Evolutionary conservation across 2,329 filamentous ascomycete species (phyloP), one percentile per base, ranked within the genome.

Genomic region (Penicillium sp.): DNA sequence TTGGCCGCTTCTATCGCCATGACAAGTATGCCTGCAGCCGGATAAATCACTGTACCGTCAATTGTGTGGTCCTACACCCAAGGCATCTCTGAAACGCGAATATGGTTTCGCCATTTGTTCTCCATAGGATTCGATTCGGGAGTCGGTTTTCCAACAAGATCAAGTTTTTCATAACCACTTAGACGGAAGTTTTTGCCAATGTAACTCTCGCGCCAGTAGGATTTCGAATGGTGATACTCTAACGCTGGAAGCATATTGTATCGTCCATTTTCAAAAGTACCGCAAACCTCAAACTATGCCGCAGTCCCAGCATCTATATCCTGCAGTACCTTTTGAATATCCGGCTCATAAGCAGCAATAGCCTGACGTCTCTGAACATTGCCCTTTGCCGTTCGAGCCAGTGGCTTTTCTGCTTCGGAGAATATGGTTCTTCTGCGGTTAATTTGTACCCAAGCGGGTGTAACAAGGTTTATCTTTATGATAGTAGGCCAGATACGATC

Each of bases 1-100:
- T 48, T 53, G 4, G 63, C 23, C 11, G 66, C 60, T 46, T 72
- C 69, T 0, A 68, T 56, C 1, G 66, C 68, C 35, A 66, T 66
- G 1, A 59, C 61, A 4, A 70, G 48, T 33, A 66, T 71, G 1
- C 64, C 70, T 9, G 68, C 65, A 3, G 63, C 68, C 2, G 70
- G 70, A 28, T 68, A 70, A 7, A 71, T 60, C 6, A 66, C 61
- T 24, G 67, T 64, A 0, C 64, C 63, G 45, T 72, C 67, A 3
- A 75, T 58, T 26, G 62, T 59, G 45, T 75, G 72, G 53, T 66
- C 66, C 5, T 35, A 28, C 5, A 74, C 55, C 72, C 72, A 74
- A 1, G 68, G 62, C 8, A 72, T 57, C 48, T 74, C 69, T 2
- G 56, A 52, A 1, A 65, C 57, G 2, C 61, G 54, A 3, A 74